A percentile compares a stretch with the other conserved stretches of the same genome.
These are phyloP conservation scores for Clonostachys chloroleuca DNA, from an alignment of 2,329 filamentous ascomycete species.

Conservation along the genomic window DNA sequence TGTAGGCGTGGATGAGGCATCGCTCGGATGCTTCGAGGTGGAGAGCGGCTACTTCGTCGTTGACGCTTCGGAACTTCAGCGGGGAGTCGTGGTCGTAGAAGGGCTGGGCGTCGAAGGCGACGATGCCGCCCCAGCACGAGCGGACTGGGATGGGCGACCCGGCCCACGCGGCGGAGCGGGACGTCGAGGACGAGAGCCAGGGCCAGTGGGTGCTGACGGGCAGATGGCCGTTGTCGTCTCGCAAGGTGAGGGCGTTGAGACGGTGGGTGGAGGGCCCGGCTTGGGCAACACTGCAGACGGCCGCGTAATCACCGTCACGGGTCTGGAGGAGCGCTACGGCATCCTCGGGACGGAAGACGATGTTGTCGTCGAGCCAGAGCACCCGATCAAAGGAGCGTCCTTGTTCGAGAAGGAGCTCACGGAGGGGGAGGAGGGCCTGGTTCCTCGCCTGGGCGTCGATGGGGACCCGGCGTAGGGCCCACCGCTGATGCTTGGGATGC, in stretches of 20 bases:
- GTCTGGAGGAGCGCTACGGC: conserved; percentile 52
- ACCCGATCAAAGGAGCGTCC: conserved; percentile 52
- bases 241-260: conserved; percentile 38
- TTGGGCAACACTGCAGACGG: conserved; percentile 43
- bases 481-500: conserved; percentile 31
- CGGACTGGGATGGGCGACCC: conserved; percentile 35
- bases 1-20: conserved; percentile 73
- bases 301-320: conserved; percentile 53
- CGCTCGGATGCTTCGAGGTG: conserved; percentile 75
- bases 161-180: conserved; percentile 39
- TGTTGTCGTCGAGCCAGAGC: conserved; percentile 56
- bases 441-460: conserved; percentile 64
- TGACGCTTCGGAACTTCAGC: conserved; percentile 59
- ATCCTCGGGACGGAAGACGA: conserved; percentile 56
- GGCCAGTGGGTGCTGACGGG: conserved; percentile 51
- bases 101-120: conserved; percentile 37
- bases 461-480: conserved; percentile 61
- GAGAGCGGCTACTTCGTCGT: conserved; percentile 53
- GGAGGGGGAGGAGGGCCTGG: conserved; percentile 52
- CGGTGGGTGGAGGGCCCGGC: neutral
- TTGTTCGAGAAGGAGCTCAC: conserved; percentile 35
- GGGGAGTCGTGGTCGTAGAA: conserved; percentile 36
- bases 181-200: conserved; percentile 43
- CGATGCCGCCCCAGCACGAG: conserved; percentile 53
- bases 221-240: conserved; percentile 48